Evolutionary conservation across 345 rosid species (phyloP), one percentile per base, ranked within the genome.

Genomic region (Gossypium ekmanianum): DNA sequence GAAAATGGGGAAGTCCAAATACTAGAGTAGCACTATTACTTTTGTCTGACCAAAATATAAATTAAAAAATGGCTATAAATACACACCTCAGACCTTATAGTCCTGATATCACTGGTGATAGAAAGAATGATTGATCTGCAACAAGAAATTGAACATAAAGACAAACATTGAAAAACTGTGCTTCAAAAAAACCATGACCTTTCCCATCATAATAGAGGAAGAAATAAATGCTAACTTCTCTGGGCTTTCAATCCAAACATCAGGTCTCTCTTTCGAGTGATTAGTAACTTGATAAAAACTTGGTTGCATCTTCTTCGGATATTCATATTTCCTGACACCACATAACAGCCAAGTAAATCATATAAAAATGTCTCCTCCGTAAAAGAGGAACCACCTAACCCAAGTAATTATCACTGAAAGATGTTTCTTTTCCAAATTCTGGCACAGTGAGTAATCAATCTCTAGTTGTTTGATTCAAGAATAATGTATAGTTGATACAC

Each of bases 241-340:
- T 63, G 98, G 98, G 91, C 89, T 88, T 58, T 94, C 98, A 67
- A 94, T 87, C 98, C 98, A 94, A 72, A 94, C 97, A 85, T 94
- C 98, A 2, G 98, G 98, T 76, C 98, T 88, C 88, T 92, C 98
- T 80, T 91, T 92, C 11, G 95, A 88, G 77, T 90, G 87, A 79
- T 91, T 90, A 39, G 97, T 94, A 73, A 89, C 94, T 82, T 87
- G 91, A 84, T 92, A 94, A 79, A 91, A 94, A 77, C 86, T 91
- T 41, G 98, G 98, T 16, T 92, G 85, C 27, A 80, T 84, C 86
- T 81, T 90, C 90, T 87, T 92, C 51, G 97, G 97, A 82, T 92
- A 87, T 80, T 92, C 97, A 81, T 90, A 82, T 82, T 88, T 91
- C 86, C 98, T 91, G 86, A 74, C n/a, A 82, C 51, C 78, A 81